A percentile compares a stretch with the other conserved stretches of the same genome.
These are phyloP conservation scores for Blepharisma undulans DNA, from an alignment of 169 alveolate species.

Conservation along the genomic window DNA sequence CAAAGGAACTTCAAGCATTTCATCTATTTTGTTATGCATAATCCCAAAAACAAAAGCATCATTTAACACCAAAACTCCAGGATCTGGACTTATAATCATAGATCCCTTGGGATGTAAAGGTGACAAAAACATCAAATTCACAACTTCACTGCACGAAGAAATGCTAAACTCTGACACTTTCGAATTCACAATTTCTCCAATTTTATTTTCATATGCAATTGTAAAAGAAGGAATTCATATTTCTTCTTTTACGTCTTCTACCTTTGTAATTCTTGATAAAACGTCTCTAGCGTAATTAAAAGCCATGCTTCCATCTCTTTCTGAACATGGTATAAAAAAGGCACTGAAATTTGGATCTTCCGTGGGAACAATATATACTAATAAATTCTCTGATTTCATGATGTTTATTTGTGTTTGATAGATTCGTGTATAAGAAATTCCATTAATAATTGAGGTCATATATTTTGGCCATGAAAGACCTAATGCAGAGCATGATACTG, in stretches of 20 bases:
- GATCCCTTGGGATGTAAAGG: slow-evolving; percentile 12
- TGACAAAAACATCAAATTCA: neutral
- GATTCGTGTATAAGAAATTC: neutral
- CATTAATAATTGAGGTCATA: neutral
- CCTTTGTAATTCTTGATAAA: neutral
- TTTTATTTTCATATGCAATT: neutral
- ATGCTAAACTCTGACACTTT: neutral
- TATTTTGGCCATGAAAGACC: neutral
- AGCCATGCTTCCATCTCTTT: neutral
- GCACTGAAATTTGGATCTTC: slow-evolving; percentile 13
- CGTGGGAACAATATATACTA: slow-evolving; percentile 22
- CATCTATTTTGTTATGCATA: neutral
- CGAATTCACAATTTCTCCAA: neutral
- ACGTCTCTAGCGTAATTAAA: neutral
- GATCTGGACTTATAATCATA: neutral
- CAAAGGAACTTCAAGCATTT: slow-evolving; percentile 14
- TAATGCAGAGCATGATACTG: slow-evolving; percentile 4
- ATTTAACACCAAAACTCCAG: neutral
- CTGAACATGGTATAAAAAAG: neutral
- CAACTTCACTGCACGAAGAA: neutral
- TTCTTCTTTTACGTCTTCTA: neutral
- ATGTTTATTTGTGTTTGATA: neutral
- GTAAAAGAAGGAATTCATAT: slow-evolving; percentile 20
- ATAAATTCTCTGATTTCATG: neutral
- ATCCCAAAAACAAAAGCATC: slow-evolving; percentile 15